Evolutionary conservation across 768 basidiomycete species (phyloP), one percentile per base, ranked within the genome.

Genomic region (Mycena metata): DNA sequence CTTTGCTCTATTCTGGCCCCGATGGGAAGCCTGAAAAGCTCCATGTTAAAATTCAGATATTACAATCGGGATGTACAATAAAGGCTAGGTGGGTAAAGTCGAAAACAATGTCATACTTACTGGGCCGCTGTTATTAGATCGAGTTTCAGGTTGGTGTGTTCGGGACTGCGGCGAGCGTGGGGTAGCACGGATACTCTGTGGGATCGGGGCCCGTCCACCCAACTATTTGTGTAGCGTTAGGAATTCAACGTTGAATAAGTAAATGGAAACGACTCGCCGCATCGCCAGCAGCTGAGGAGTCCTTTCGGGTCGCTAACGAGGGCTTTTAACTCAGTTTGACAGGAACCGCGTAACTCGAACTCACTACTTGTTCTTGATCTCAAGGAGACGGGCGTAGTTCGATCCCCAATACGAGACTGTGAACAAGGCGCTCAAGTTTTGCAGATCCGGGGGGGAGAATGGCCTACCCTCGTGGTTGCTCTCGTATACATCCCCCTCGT

Each of bases 401-500:
- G 57, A 24, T 8, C 80, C 81, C 81, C 81, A 82, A 67, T 76
- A 81, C 23, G 79, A 66, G 23, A 66, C 67, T 62, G 13, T 2
- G 11, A 17, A 33, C 16, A 24, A 23, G 3, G 17, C 36, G 33
- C 43, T 19, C 30, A 8, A 36, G 8, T 36, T 33, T 13, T 33
- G 23, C 21, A 4, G 1, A 43, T 12, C 33, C 3, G 33, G 12
- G 17, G 15, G 21, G 1, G 16, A 15, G 2, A 10, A 15, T 10
- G 39, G 11, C 74, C 5, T 36, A 75, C 74, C 19, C 47, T 76
- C 71, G 42, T 81, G 74, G 58, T 79, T 66, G 11, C 74, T 70
- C 69, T 81, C 78, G 54, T 80, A 81, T 2, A 79, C 76, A 52
- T 78, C 75, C 12, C 75, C 80, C 56, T 81, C 80, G 55, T 79